A percentile compares a stretch with the other conserved stretches of the same genome.
Evolutionary conservation across 225 moss, liverwort and hornwort species (phyloP).

Genomic region (Bryoerythrophyllum caledonicum): DNA sequence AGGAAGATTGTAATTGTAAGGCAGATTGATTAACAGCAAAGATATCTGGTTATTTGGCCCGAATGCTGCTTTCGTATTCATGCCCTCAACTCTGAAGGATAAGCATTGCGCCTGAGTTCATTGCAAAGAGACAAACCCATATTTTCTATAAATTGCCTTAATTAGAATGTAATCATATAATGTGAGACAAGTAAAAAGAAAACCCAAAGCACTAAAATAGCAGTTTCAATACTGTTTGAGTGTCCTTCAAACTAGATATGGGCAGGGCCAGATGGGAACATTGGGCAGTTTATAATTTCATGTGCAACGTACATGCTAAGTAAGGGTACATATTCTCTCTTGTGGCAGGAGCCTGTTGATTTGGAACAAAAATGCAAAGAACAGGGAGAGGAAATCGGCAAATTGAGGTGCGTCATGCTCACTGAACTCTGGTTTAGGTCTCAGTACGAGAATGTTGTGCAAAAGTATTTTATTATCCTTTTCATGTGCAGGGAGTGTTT

Average conservation of each 20-base stretch:
- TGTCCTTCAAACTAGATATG: background rate
- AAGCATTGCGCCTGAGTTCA: no score
- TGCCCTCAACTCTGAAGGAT: background rate
- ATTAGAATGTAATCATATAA: background rate
- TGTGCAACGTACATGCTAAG: background rate
- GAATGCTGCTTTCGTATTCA: background rate
- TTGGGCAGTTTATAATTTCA: background rate
- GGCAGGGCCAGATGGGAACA: no score
- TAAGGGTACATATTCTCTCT: background rate
- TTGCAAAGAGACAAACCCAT: no score
- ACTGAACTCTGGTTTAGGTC: background rate
- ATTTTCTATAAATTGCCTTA: background rate
- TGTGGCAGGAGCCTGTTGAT: constrained; percentile 20
- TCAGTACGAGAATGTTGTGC: background rate
- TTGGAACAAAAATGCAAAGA: constrained; percentile 29
- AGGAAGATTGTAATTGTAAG: background rate
- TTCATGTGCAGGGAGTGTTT: constrained; percentile 56
- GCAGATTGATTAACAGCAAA: background rate
- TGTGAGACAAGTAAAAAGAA: background rate
- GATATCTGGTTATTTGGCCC: background rate
- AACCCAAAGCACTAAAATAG: no score
- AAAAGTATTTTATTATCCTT: background rate
- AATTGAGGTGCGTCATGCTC: constrained; percentile 34
- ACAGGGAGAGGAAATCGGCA: constrained; percentile 43
- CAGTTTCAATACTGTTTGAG: no score